These are phyloP conservation scores for Ligustrum vulgare DNA, from an alignment of 257 asterid species.

Conservation along the genomic window DNA sequence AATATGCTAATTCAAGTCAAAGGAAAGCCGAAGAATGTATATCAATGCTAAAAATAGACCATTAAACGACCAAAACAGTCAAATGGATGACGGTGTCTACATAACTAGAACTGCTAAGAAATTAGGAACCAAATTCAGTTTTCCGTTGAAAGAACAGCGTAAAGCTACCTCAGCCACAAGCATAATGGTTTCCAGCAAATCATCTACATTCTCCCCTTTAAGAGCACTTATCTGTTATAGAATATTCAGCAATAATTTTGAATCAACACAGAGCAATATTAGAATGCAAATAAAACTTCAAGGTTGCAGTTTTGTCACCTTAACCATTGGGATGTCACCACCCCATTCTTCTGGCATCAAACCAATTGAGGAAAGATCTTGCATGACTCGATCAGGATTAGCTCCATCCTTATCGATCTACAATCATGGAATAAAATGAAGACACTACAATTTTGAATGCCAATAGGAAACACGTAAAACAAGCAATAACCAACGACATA, in stretches of 20 bases:
- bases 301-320: constrained; percentile 53
- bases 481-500: constrained; percentile 7
- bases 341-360: constrained; percentile 99
- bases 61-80: constrained; percentile 18
- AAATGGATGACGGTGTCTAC: constrained; percentile 8
- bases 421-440: constrained; percentile 22
- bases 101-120: constrained; percentile 11
- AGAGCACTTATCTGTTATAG: constrained; percentile 88
- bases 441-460: constrained; percentile 21
- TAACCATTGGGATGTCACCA: constrained; percentile 86
- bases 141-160: constrained; percentile 6
- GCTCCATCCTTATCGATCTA: constrained; percentile 95
- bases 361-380: constrained; percentile 84
- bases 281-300: constrained; percentile 12
- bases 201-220: constrained; percentile 92
- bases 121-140: constrained; percentile 2
- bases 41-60: constrained; percentile 12
- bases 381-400: constrained; percentile 85
- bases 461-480: constrained; percentile 17
- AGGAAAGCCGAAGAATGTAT: background rate
- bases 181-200: constrained; percentile 90
- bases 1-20: constrained; percentile 10
- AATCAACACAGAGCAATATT: constrained; percentile 18
- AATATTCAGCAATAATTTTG: constrained; percentile 29
- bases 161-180: constrained; percentile 93